Conservation (phyloP, 352 stramenopile species). For the Pilasporangium apinafurcum region DNA sequence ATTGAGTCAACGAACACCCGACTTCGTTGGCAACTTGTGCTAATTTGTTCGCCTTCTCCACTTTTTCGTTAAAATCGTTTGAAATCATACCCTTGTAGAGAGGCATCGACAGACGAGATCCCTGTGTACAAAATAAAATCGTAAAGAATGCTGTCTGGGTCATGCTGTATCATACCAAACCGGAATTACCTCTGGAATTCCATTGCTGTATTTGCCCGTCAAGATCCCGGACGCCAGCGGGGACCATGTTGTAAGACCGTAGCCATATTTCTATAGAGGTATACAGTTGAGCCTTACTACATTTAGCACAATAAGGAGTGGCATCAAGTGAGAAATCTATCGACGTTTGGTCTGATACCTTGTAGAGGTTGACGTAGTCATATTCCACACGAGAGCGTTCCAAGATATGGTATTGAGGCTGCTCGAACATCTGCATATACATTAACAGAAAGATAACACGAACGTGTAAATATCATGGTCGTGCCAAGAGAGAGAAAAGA, state of each 20-base stretch:
- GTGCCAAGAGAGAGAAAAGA: too few species aligned
- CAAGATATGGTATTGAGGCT: constrained; percentile 49
- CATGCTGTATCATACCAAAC: too few species aligned
- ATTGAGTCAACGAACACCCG: constrained; percentile 48
- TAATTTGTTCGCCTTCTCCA: constrained; percentile 36
- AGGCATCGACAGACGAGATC: constrained; percentile 47
- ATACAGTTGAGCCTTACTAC: too few species aligned
- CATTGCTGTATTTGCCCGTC: constrained; percentile 50
- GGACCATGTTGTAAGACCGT: constrained; percentile 12
- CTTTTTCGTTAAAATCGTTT: constrained; percentile 38
- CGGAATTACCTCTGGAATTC: constrained; percentile 19
- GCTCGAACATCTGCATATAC: constrained; percentile 26
- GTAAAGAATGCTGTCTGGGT: too few species aligned
- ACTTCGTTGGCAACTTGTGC: constrained; percentile 53
- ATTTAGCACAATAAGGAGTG: too few species aligned
- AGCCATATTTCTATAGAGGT: constrained; percentile 46
- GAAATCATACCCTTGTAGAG: constrained; percentile 44
- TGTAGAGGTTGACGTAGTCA: constrained; percentile 42
- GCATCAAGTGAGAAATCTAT: too few species aligned
- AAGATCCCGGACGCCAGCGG: constrained; percentile 32
- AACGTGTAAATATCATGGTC: too few species aligned
- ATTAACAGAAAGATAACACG: too few species aligned
- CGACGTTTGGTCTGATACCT: too few species aligned
- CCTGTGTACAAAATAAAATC: too few species aligned
- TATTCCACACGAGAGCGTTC: constrained; percentile 37